Conservation (phyloP, 306 rosid species). For the Sindora glabra region DNA sequence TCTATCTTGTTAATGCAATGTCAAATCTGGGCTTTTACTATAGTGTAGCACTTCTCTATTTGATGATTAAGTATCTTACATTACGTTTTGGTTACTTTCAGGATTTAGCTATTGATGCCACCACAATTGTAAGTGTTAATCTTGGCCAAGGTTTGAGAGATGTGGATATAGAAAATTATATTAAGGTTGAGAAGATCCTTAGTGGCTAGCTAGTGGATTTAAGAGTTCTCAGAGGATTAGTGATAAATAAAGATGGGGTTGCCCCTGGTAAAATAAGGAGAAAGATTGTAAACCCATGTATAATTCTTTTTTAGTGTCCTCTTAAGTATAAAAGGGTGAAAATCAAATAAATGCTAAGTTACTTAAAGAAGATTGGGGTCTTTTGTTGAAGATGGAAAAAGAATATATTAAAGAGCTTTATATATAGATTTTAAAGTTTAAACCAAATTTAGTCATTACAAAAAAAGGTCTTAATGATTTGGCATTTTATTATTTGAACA, state of each 20-base stretch:
- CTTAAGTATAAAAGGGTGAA: conserved; percentile 95
- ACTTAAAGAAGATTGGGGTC: conserved; percentile 85
- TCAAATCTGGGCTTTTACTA: not conserved
- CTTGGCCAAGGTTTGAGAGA: conserved; percentile 88
- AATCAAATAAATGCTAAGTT: conserved; percentile 92
- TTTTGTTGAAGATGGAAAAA: conserved; percentile 78
- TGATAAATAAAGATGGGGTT: conserved; percentile 88
- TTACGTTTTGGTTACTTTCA: conserved; percentile 22
- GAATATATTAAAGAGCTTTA: conserved; percentile 82
- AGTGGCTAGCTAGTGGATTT: conserved; percentile 92
- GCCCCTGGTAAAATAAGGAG: conserved; percentile 96
- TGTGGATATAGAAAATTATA: conserved; percentile 88
- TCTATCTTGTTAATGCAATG: too few species aligned
- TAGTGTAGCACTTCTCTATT: too few species aligned
- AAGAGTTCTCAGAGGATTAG: conserved; percentile 71
- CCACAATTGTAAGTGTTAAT: conserved; percentile 78
- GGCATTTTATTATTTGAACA: conserved; percentile 86
- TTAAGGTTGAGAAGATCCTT: conserved; percentile 89
- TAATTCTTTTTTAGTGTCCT: conserved; percentile 80
- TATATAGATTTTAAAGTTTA: conserved; percentile 75
- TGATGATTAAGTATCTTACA: not conserved
- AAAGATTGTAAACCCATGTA: conserved; percentile 83
- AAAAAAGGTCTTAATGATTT: conserved; percentile 95
- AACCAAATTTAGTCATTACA: conserved; percentile 82
- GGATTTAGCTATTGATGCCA: conserved; percentile 94